These are phyloP conservation scores for Zygosaccharomyces siamensis DNA, from an alignment of 805 yeast species.

Conservation along the genomic window DNA sequence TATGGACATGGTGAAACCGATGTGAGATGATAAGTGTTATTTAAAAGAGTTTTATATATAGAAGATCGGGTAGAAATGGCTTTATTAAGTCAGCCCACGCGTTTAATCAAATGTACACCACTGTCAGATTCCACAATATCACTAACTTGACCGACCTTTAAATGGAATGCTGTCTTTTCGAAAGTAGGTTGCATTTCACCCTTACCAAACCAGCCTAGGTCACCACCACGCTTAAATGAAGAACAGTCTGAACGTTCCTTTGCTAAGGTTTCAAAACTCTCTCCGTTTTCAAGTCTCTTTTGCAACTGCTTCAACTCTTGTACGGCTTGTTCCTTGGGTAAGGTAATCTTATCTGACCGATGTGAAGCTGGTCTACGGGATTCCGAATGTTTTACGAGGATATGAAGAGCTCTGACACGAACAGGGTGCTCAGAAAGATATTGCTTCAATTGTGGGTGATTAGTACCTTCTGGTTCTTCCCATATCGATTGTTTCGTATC, in stretches of 20 bases:
- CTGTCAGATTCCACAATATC: slow-evolving; percentile 83
- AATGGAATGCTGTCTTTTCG: slow-evolving; percentile 78
- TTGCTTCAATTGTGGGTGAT: slow-evolving; percentile 49
- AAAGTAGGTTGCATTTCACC: slow-evolving; percentile 96
- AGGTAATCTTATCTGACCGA: slow-evolving; percentile 71
- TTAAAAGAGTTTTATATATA: too few relatives aligned
- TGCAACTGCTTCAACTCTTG: slow-evolving; percentile 55
- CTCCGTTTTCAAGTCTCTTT: slow-evolving; percentile 41
- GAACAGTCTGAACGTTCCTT: slow-evolving; percentile 82
- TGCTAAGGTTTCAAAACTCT: slow-evolving; percentile 68
- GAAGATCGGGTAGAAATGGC: slow-evolving; percentile 3
- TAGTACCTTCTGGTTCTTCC: slow-evolving; percentile 88
- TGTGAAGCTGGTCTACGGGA: slow-evolving; percentile 91
- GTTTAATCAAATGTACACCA: slow-evolving; percentile 83
- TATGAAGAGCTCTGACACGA: slow-evolving; percentile 74
- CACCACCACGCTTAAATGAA: slow-evolving; percentile 84
- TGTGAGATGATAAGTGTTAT: not conserved
- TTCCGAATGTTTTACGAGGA: slow-evolving; percentile 75
- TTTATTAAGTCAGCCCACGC: slow-evolving; percentile 55
- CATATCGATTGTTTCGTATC: slow-evolving; percentile 71
- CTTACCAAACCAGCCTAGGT: slow-evolving; percentile 78
- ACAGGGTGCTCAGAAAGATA: slow-evolving; percentile 57
- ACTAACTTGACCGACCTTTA: slow-evolving; percentile 79
- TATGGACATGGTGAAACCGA: slow-evolving; percentile 35
- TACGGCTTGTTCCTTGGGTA: slow-evolving; percentile 79